A percentile compares a stretch with the other conserved stretches of the same genome.
These are phyloP conservation scores for Neltuma alba DNA, from an alignment of 306 rosid species.

Conservation along the genomic window DNA sequence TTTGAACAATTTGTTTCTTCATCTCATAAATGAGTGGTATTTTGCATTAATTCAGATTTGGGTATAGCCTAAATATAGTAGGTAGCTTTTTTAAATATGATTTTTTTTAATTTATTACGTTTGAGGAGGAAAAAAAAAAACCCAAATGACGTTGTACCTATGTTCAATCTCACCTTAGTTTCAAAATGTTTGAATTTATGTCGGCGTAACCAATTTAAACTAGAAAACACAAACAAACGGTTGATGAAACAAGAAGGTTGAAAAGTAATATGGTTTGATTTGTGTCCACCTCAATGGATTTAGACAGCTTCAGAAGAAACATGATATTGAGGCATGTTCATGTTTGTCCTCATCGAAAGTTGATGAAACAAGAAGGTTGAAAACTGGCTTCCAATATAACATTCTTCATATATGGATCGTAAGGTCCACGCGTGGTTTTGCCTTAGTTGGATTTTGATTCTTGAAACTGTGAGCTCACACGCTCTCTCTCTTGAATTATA, in stretches of 20 bases:
- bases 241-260: neutral
- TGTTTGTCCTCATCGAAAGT: neutral
- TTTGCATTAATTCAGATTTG: neutral
- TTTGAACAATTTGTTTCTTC: no score
- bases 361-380: no score
- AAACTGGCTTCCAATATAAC: constrained; percentile 65
- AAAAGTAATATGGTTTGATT: neutral
- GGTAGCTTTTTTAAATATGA: no score
- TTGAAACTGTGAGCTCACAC: constrained; percentile 41
- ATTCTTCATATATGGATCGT: neutral
- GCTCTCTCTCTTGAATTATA: neutral
- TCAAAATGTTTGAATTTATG: no score
- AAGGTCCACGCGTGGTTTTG: constrained; percentile 84
- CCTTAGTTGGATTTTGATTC: constrained; percentile 55
- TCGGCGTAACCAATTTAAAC: neutral
- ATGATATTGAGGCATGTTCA: neutral
- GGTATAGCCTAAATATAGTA: no score
- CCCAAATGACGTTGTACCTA: no score
- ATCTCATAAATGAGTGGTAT: no score
- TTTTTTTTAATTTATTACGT: no score
- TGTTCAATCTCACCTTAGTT: neutral
- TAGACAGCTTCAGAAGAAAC: no score
- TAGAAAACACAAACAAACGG: neutral
- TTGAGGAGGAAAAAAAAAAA: no score
- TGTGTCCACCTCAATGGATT: neutral